Conservation (phyloP, 2,329 filamentous ascomycete genomes). For the Penicillium aurantiogriseum region DNA sequence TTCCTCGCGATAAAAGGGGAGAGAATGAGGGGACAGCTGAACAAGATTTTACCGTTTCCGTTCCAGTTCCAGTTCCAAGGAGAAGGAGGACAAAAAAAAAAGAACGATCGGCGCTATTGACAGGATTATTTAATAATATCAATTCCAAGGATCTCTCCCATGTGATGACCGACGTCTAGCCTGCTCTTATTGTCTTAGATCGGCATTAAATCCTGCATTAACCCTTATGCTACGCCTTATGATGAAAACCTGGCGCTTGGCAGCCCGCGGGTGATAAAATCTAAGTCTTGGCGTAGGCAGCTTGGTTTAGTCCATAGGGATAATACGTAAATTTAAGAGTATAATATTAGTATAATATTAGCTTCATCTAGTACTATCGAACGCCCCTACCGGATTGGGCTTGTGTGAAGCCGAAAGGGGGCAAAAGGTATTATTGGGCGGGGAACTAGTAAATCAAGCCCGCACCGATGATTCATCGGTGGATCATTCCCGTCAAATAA, state of each 20-base stretch:
- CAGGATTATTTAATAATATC: slow-evolving; percentile 5
- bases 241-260: neutral
- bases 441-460: neutral
- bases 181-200: neutral
- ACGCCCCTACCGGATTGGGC: neutral
- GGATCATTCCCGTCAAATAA: neutral
- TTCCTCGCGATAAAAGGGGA: slow-evolving; percentile 1
- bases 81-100: neutral
- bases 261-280: neutral
- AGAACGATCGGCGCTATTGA: slow-evolving; percentile 20
- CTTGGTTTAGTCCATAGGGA: neutral
- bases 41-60: slow-evolving; percentile 3
- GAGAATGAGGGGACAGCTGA: neutral
- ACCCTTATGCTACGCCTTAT: neutral
- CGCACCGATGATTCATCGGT: neutral
- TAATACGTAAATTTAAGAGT: neutral
- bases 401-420: neutral
- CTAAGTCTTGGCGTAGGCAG: neutral
- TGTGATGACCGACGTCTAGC: neutral
- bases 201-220: neutral
- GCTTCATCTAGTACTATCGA: neutral
- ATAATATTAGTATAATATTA: neutral
- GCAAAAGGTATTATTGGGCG: neutral
- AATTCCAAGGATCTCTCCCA: neutral
- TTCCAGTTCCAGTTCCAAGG: too few relatives aligned